Evolutionary conservation across 78 protist species (phyloP).

Genomic region (Dictyostelium purpureum): DNA sequence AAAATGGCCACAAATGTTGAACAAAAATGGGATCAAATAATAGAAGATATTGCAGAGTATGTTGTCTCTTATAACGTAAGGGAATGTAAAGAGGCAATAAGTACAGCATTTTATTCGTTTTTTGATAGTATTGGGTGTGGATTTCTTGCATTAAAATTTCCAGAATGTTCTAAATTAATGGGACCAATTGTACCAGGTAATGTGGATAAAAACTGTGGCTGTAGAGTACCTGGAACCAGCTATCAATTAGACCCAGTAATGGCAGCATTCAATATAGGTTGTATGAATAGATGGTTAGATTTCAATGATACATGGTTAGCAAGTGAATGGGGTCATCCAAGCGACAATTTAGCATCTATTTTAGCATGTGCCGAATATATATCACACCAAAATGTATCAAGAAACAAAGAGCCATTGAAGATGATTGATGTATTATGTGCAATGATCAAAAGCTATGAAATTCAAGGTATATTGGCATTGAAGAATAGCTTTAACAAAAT

Average conservation of each 20-base stretch:
- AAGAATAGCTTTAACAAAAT: conserved; percentile 79
- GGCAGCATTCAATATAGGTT: conserved; percentile 80
- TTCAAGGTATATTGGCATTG: conserved; percentile 78
- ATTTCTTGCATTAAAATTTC: conserved; percentile 34
- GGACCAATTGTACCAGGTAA: conserved; percentile 75
- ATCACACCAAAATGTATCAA: not conserved
- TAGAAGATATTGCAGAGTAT: conserved; percentile 68
- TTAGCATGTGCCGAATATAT: conserved; percentile 52
- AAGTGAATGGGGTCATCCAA: conserved; percentile 83
- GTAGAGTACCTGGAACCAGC: conserved; percentile 81
- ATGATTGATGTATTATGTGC: conserved; percentile 64
- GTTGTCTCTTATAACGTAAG: conserved; percentile 9
- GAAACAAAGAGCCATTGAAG: conserved; percentile 17
- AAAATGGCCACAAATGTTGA: not conserved
- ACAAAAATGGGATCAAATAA: conserved; percentile 57
- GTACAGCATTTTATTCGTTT: conserved; percentile 32
- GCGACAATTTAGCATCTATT: conserved; percentile 73
- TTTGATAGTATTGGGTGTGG: conserved; percentile 83
- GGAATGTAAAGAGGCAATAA: conserved; percentile 1
- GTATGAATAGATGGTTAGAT: conserved; percentile 81
- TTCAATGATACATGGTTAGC: conserved; percentile 83
- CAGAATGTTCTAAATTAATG: conserved; percentile 73
- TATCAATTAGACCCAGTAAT: conserved; percentile 73
- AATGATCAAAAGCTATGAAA: conserved; percentile 77
- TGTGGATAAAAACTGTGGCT: conserved; percentile 32